phyloP scores from a whole-genome alignment of 2,329 filamentous ascomycete genomes.

The Arthrobotrys megalospora region DNA sequence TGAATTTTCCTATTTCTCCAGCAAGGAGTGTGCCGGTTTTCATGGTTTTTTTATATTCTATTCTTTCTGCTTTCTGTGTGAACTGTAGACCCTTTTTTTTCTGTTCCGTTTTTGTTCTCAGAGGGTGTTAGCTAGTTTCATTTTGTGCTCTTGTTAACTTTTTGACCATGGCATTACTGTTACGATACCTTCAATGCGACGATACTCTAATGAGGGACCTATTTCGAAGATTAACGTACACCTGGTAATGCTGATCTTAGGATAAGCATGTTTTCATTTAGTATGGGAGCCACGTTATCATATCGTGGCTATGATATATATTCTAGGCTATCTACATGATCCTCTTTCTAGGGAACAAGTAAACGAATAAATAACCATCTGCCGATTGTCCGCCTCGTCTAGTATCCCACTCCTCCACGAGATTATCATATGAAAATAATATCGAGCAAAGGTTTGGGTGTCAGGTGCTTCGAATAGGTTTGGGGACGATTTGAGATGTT shows the following conservation, averaged over 20 bases:
- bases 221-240: too few species aligned
- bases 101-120: too few species aligned
- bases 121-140: conserved; percentile 31
- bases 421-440: too few species aligned
- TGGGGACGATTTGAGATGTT: background rate
- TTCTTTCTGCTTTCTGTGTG: background rate
- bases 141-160: background rate
- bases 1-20: conserved; percentile 25
- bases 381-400: too few species aligned
- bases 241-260: too few species aligned
- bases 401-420: too few species aligned
- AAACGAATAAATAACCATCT: too few species aligned
- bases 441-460: too few species aligned
- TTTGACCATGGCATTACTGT: background rate
- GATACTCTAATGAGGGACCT: conserved; percentile 24
- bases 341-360: background rate
- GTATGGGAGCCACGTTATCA: too few species aligned
- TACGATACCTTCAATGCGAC: conserved; percentile 31
- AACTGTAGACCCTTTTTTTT: conserved; percentile 46
- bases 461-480: background rate
- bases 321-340: background rate
- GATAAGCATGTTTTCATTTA: too few species aligned
- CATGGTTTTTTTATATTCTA: conserved; percentile 17
- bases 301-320: too few species aligned
- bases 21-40: conserved; percentile 30